Evolutionary conservation across 1,139 yeast species (phyloP), one percentile per base, ranked within the genome.

Genomic region (Debaryomyces sp.): DNA sequence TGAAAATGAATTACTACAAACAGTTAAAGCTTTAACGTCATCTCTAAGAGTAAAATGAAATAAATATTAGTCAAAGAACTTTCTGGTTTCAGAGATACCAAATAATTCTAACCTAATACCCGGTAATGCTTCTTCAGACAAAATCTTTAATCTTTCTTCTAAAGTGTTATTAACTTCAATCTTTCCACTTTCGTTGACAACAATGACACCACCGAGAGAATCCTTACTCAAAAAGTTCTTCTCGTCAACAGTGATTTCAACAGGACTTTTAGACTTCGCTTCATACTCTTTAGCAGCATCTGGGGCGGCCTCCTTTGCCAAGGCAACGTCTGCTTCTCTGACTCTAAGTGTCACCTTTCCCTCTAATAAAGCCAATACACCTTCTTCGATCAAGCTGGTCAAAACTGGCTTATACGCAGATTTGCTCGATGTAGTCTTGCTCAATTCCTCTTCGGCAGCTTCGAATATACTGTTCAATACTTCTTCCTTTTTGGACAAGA

Each of bases 151-250:
- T 73, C 99, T 89, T 76, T 92, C 97, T 63, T 90, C 97, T 63
- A 95, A 81, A 36, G 99, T 92, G 75, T 94, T 94, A 72, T 89
- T 79, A 50, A 94, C 90, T 60, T 87, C 92, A 58, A 95, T 92
- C 73, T 88, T 90, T 49, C 96, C 96, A 33, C 81, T 67, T 39
- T 80, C 80, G 63, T 87, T 89, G 51, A 80, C 68, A 45, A 90
- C 79, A 47, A 90, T 69, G 46, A 85, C 90, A 62, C 99, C 99
- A 54, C 99, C 99, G 44, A 95, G 84, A 52, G 75, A 72, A 54
- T 84, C 86, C 48, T 82, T 78, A 54, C 75, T 75, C 65, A 91
- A 78, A 66, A 68, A 82, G 41, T 77, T 66, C 6, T 70, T 60
- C 55, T 86, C 88, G 57, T 82, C 82, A 51, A 90, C 67, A n/a